These are phyloP conservation scores for Cladorrhinum sp. DNA, from an alignment of 2,329 filamentous ascomycete species.

Conservation along the genomic window DNA sequence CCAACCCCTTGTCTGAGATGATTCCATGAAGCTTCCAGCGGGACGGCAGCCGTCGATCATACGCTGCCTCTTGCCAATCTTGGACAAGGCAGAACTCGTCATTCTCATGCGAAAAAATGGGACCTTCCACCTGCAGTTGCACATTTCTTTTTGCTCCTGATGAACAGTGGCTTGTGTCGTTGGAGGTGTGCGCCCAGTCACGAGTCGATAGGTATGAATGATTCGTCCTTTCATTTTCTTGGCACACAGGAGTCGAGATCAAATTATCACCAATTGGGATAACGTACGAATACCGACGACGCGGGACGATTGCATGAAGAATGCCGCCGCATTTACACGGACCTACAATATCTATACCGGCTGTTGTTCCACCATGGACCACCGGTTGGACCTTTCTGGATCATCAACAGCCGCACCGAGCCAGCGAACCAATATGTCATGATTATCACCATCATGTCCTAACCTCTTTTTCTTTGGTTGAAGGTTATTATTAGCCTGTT, in stretches of 20 bases:
- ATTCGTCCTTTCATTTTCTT: not conserved
- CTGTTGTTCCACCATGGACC: not conserved
- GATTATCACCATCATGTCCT: not conserved
- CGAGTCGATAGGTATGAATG: not conserved
- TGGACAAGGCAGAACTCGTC: constrained; percentile 1
- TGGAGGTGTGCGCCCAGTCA: not conserved
- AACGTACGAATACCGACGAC: too few species aligned
- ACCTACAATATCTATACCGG: not conserved
- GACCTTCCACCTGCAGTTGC: too few species aligned
- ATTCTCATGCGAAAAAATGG: constrained; percentile 14
- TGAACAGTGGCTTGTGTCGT: not conserved
- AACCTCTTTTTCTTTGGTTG: not conserved
- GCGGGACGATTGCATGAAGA: not conserved
- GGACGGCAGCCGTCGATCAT: constrained; percentile 22
- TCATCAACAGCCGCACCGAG: not conserved
- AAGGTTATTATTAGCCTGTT: not conserved
- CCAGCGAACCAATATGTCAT: not conserved
- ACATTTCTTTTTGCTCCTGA: not conserved
- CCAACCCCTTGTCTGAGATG: constrained; percentile 22
- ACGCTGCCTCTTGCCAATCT: constrained; percentile 13
- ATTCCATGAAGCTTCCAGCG: constrained; percentile 29
- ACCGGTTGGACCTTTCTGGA: not conserved
- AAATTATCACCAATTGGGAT: too few species aligned
- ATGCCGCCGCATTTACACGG: constrained; percentile 12
- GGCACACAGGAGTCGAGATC: not conserved